Base-by-base conservation (phyloP, 768 basidiomycete species). In the Porpolomopsis calyptriformis region DNA sequence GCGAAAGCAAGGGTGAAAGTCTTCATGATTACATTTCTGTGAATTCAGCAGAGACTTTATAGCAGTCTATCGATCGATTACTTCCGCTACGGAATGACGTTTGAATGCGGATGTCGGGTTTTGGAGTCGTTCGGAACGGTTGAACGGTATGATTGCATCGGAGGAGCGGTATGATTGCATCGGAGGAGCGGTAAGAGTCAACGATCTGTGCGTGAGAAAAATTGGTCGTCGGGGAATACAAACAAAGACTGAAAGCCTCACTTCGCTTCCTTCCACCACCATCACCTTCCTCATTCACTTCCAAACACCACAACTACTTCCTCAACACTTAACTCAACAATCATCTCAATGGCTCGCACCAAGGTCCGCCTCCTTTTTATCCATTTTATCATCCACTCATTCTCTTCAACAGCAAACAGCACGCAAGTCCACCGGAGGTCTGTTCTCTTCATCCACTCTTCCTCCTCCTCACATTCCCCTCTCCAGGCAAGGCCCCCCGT, bases 401-500 rank as follows among this genome's bases (percentile, higher is more conserved):
- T 53, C 54, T 57, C 55, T 56, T 59, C 50, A 27, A 49, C 55
- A 91, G 92, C 93, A 96, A 91, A 96, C 92, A 64, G 93, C 93
- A 62, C 90, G 93, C 70, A 96, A 97, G 76, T 96, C 93, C 48
- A 96, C 94, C 53, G 94, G 94, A 85, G 92, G 91, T 82, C 57
- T 56, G 78, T 69, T 48, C 45, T 55, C 55, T 49, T 51, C 52
- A 50, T 47, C 52, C 16, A 41, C 45, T 35, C 49, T 39, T 48
- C 52, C 47, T 49, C 43, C 43, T 29, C 39, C 43, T 37, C 50
- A 49, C 53, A 52, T 54, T 60, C 55, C 53, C 56, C 57, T 40
- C n/a, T 55, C 10, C 57, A 85, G 85, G 85, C 61, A 88, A 88
- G 66, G 86, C 86, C 43, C 88, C 88, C 49, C 84, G 88, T 74